phyloP scores from a whole-genome alignment of 2,329 filamentous ascomycete species.

The Penicillium sp. region DNA sequence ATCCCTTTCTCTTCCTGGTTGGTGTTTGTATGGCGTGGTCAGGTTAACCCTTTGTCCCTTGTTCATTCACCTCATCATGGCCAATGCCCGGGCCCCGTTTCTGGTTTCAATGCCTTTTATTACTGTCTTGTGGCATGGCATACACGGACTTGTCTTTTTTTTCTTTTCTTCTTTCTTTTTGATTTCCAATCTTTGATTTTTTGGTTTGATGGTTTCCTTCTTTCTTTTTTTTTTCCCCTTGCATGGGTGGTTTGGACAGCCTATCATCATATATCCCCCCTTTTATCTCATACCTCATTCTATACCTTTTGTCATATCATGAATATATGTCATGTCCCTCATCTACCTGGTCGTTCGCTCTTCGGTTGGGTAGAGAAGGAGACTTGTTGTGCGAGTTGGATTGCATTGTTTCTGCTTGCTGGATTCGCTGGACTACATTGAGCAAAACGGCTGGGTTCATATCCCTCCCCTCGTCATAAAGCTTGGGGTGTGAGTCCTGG shows the following conservation, averaged over 20 bases:
- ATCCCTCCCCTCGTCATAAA: too few relatives aligned
- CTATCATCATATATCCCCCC: slow-evolving; percentile 6
- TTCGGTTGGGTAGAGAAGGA: too few relatives aligned
- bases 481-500: too few relatives aligned
- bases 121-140: neutral
- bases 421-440: too few relatives aligned
- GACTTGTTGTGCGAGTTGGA: too few relatives aligned
- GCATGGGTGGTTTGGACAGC: slow-evolving; percentile 9
- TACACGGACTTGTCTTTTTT: neutral
- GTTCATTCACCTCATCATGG: neutral
- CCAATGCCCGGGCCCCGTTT: neutral
- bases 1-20: neutral
- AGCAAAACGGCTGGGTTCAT: too few relatives aligned
- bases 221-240: neutral
- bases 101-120: neutral
- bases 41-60: neutral
- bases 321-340: neutral
- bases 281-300: neutral
- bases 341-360: too few relatives aligned
- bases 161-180: neutral
- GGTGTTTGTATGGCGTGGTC: neutral
- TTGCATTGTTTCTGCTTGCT: too few relatives aligned
- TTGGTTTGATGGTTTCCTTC: neutral
- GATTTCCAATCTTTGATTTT: neutral
- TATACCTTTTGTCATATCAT: slow-evolving; percentile 5